A percentile compares a stretch with the other conserved stretches of the same genome.
These are phyloP conservation scores for Aspergillus puulaauensis DNA, from an alignment of 2,329 filamentous ascomycete genomes.

Conservation along the genomic window DNA sequence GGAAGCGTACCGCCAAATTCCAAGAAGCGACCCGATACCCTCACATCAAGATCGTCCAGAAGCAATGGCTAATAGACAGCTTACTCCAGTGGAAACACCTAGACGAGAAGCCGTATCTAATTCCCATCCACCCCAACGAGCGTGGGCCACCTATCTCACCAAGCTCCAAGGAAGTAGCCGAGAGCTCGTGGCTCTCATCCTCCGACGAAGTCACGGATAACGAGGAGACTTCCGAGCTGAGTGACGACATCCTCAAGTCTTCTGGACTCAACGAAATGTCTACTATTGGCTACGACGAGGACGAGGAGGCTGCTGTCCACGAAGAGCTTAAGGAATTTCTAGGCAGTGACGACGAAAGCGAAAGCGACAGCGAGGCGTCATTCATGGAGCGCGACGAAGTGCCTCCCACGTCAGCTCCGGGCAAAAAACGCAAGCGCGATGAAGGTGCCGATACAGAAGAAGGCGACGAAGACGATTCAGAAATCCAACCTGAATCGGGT, in stretches of 20 bases:
- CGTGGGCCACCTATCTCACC: slow-evolving; percentile 46
- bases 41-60: slow-evolving; percentile 85
- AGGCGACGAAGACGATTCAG: slow-evolving; percentile 23
- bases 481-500: slow-evolving; percentile 29
- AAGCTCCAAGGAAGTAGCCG: slow-evolving; percentile 42
- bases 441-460: slow-evolving; percentile 18
- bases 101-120: slow-evolving; percentile 75
- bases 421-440: slow-evolving; percentile 41
- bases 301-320: slow-evolving; percentile 65
- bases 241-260: slow-evolving; percentile 52
- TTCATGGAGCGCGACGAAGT: slow-evolving; percentile 18
- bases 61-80: slow-evolving; percentile 84
- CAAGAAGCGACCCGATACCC: slow-evolving; percentile 77
- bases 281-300: slow-evolving; percentile 57
- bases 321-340: slow-evolving; percentile 77
- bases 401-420: slow-evolving; percentile 12
- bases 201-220: slow-evolving; percentile 50
- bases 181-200: slow-evolving; percentile 46
- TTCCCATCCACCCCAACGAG: slow-evolving; percentile 72
- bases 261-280: slow-evolving; percentile 50
- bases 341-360: slow-evolving; percentile 48
- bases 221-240: slow-evolving; percentile 31
- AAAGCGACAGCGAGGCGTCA: slow-evolving; percentile 49
- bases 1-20: slow-evolving; percentile 84
- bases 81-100: slow-evolving; percentile 80